Evolutionary conservation across 495 filamentous ascomycete genomes (phyloP).

Genomic region (Friedmanniomyces endolithicus): DNA sequence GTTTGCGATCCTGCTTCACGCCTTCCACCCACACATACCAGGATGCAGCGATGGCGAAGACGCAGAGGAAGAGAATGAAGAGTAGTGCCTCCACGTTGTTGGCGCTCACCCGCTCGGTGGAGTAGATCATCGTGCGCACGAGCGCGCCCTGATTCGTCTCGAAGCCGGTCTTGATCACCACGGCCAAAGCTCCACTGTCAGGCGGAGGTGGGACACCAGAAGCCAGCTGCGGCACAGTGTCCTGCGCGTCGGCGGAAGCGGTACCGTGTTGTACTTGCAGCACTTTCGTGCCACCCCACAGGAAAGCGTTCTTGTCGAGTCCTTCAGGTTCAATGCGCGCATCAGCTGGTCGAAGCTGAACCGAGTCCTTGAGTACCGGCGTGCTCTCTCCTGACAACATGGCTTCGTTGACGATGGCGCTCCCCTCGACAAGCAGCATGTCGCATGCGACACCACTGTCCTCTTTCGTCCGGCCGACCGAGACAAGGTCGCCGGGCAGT

Average conservation of each 20-base stretch:
- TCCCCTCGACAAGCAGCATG: conserved; percentile 88
- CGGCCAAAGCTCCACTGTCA: conserved; percentile 85
- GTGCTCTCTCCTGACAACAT: conserved; percentile 99
- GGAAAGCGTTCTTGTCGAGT: conserved; percentile 88
- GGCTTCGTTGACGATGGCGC: conserved; percentile 95
- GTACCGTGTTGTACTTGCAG: conserved; percentile 80
- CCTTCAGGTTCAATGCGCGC: conserved; percentile 80
- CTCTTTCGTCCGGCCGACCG: conserved; percentile 89
- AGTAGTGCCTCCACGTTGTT: conserved; percentile 89
- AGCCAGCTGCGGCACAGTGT: conserved; percentile 46
- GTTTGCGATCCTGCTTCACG: conserved; percentile 81
- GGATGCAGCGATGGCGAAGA: conserved; percentile 95
- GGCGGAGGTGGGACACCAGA: conserved; percentile 66
- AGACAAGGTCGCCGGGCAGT: conserved; percentile 90
- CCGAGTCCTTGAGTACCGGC: conserved; percentile 87
- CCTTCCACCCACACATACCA: conserved; percentile 99
- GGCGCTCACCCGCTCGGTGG: conserved; percentile 93
- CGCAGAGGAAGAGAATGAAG: conserved; percentile 91
- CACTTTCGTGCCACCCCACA: conserved; percentile 95
- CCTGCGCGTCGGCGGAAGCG: conserved; percentile 53
- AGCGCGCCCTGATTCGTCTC: conserved; percentile 96
- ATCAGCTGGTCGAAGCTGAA: conserved; percentile 78
- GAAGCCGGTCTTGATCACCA: conserved; percentile 95
- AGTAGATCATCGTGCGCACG: conserved; percentile 99
- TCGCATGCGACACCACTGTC: conserved; percentile 95